A percentile compares a stretch with the other conserved stretches of the same genome.
Evolutionary conservation across 1,284 basidiomycete genomes (phyloP).

Genomic region (Chalciporus piperatoides): DNA sequence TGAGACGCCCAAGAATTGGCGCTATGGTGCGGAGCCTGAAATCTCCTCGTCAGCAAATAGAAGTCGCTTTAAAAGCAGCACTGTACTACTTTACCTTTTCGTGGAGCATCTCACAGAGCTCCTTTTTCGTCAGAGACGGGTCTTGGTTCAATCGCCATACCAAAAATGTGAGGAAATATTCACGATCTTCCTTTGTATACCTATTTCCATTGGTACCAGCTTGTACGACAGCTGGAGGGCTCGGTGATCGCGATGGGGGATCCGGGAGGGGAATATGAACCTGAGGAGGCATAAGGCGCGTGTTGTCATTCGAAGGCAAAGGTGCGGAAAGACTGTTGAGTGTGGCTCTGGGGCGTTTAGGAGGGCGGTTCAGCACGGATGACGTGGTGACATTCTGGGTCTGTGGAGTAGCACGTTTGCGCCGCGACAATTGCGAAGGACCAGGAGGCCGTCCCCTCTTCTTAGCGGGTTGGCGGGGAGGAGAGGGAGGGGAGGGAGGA

Average conservation of each 20-base stretch:
- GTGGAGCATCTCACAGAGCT: slow-evolving; percentile 51
- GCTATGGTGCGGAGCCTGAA: slow-evolving; percentile 60
- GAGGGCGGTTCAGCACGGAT: slow-evolving; percentile 26
- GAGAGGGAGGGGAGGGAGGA: background rate
- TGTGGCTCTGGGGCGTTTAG: slow-evolving; percentile 38
- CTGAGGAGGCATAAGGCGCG: slow-evolving; percentile 52
- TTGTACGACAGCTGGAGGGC: slow-evolving; percentile 52
- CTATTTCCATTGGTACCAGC: slow-evolving; percentile 44
- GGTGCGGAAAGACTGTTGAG: slow-evolving; percentile 55
- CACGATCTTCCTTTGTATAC: slow-evolving; percentile 61
- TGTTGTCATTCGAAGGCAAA: slow-evolving; percentile 36
- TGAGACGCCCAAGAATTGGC: slow-evolving; percentile 56
- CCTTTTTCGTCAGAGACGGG: slow-evolving; percentile 46
- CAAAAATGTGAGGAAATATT: slow-evolving; percentile 62
- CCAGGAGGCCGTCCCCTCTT: slow-evolving; percentile 13
- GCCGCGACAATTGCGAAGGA: slow-evolving; percentile 18
- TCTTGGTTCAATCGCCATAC: slow-evolving; percentile 54
- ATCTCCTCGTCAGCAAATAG: slow-evolving; percentile 10
- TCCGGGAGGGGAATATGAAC: slow-evolving; percentile 52
- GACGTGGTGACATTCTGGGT: slow-evolving; percentile 7
- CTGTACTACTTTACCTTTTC: slow-evolving; percentile 41
- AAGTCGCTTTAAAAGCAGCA: background rate
- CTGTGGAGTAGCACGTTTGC: slow-evolving; percentile 21
- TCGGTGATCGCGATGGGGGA: slow-evolving; percentile 63
- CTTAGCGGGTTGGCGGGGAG: slow-evolving; percentile 11